Evolutionary conservation across 2,329 filamentous ascomycete species (phyloP), one percentile per base, ranked within the genome.

Genomic region (Dactylellina leptospora): DNA sequence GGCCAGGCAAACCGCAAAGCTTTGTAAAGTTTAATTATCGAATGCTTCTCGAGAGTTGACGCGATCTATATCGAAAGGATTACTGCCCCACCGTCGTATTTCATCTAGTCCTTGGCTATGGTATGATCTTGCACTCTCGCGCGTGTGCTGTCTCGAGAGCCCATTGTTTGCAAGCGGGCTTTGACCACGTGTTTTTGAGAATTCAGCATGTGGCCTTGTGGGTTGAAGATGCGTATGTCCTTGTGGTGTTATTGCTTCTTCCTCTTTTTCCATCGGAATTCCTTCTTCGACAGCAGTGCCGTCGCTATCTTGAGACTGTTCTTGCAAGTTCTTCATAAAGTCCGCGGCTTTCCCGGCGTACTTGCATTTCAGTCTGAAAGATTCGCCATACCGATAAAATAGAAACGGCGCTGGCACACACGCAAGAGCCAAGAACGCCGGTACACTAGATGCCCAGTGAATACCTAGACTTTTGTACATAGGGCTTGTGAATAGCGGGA

Each of bases 331-430:
- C 54, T 79, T 78, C 79, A 89, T 82, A 70, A 89, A 85, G 9
- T 82, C 82, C 27, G 88, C 87, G 4, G 89, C 86, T 79, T 91
- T 84, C 8, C 86, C 84, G 4, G 89, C 86, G 77, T 85, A 92
- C 81, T 88, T 88, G 83, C 89, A 91, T 77, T 83, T 85, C 78
- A 83, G 81, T 20, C 90, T 84, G 75, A 93, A 89, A 25, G 74
- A 20, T 4, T 79, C 81, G 38, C 90, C 90, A 78, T 91, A 91
- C 75, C 85, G 87, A 81, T 90, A 90, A 79, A 93, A 91, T 13
- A 93, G 78, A 79, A 90, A 89, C 0, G 90, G 90, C 77, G 90
- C 88, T 0, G 90, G 89, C 16, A 91, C 82, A 79, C 90, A 92
- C 9, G 83, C 84, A 2, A 92, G 78, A 0, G 89, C 86, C 2